These are phyloP conservation scores for Aspergillus pseudoglaucus DNA, from an alignment of 2,329 filamentous ascomycete genomes.

Conservation along the genomic window DNA sequence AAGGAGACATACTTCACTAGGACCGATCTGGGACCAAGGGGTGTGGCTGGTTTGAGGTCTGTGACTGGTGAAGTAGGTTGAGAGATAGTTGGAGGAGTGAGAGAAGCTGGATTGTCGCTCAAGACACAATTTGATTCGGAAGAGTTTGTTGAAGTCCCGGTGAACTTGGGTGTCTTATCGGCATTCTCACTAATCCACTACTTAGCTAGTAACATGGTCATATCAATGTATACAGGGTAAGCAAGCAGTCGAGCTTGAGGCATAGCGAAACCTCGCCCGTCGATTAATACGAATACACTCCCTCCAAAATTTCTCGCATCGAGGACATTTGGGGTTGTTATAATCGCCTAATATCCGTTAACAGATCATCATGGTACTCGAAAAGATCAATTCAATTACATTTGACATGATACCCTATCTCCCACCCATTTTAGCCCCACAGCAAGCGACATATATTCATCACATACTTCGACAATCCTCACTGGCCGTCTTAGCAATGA, in stretches of 20 bases:
- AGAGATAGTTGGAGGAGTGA: no score
- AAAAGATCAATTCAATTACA: constrained; percentile 4
- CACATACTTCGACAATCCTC: constrained; percentile 12
- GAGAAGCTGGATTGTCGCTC: neutral
- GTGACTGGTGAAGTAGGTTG: neutral
- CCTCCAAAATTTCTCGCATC: constrained; percentile 6
- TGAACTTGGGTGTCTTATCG: constrained; percentile 8
- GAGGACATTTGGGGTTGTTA: constrained; percentile 4
- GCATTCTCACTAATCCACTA: neutral
- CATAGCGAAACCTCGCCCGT: constrained; percentile 3
- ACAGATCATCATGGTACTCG: neutral
- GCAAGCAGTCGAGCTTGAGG: neutral
- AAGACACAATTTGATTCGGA: neutral
- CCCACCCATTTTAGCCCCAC: neutral
- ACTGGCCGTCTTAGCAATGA: constrained; percentile 1
- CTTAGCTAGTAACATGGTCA: neutral
- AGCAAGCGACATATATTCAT: neutral
- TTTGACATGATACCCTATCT: constrained; percentile 1
- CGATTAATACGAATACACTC: constrained; percentile 4
- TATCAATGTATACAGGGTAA: neutral
- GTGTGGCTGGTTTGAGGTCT: neutral
- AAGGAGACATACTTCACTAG: constrained; percentile 12
- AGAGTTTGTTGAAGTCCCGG: neutral
- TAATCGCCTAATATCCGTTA: constrained; percentile 6
- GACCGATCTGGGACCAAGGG: neutral